phyloP scores from a whole-genome alignment of 495 filamentous ascomycete genomes.

The Penicillium cataractarum region DNA sequence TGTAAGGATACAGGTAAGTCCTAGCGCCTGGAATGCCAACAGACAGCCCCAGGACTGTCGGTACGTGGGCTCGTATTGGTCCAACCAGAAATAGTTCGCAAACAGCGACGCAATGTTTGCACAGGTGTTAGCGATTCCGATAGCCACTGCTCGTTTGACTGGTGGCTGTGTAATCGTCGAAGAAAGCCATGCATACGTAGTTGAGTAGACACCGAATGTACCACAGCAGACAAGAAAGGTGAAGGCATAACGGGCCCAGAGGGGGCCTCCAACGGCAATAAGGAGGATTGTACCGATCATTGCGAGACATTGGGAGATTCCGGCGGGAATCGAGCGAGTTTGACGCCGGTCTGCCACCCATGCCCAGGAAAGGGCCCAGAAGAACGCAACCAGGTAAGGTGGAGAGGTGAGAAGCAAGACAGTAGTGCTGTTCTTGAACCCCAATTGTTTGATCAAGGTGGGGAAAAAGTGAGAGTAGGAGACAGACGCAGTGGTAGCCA shows the following conservation, averaged over 20 bases:
- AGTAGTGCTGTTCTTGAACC: slow-evolving; percentile 23
- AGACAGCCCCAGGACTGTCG: slow-evolving; percentile 26
- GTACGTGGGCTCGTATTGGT: slow-evolving; percentile 22
- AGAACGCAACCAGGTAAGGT: slow-evolving; percentile 20
- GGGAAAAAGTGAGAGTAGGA: slow-evolving; percentile 23
- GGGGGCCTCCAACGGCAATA: slow-evolving; percentile 10
- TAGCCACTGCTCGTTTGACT: slow-evolving; percentile 13
- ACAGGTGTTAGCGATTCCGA: slow-evolving; percentile 18
- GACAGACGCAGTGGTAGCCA: slow-evolving; percentile 21
- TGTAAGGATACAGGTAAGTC: slow-evolving; percentile 19
- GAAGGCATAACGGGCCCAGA: slow-evolving; percentile 24
- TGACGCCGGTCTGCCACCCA: slow-evolving; percentile 16
- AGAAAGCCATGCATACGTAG: slow-evolving; percentile 23
- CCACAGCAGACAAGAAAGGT: slow-evolving; percentile 18
- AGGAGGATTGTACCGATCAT: slow-evolving; percentile 19
- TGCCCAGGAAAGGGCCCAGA: slow-evolving; percentile 14
- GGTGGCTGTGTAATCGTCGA: slow-evolving; percentile 21
- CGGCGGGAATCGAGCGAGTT: slow-evolving; percentile 17
- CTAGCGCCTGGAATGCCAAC: slow-evolving; percentile 22
- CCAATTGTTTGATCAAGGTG: slow-evolving; percentile 23
- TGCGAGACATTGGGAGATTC: slow-evolving; percentile 10
- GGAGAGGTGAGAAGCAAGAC: slow-evolving; percentile 21
- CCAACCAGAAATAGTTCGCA: slow-evolving; percentile 24
- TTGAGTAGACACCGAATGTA: slow-evolving; percentile 20
- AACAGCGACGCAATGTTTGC: slow-evolving; percentile 18